Evolutionary conservation across 2,329 filamentous ascomycete genomes (phyloP).

Genomic region (Talaromyces sp.): DNA sequence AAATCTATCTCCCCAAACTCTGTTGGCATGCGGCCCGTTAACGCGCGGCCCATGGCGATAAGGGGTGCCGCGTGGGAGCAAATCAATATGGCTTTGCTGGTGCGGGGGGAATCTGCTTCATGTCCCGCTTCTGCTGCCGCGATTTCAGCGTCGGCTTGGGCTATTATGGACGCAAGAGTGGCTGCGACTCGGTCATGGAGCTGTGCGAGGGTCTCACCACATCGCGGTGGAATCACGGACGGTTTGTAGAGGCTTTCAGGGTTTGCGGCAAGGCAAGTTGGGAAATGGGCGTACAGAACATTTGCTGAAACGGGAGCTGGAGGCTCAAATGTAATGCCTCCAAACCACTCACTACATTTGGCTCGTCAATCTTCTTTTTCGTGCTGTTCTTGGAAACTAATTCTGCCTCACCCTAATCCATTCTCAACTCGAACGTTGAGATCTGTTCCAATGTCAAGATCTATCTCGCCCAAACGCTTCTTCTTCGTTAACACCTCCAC

Average conservation of each 20-base stretch:
- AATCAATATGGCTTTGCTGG: slow-evolving; percentile 61
- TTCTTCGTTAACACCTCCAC: background rate
- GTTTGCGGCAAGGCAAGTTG: slow-evolving; percentile 34
- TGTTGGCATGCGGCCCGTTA: slow-evolving; percentile 74
- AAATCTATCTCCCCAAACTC: slow-evolving; percentile 75
- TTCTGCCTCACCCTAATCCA: background rate
- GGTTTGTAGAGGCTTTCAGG: slow-evolving; percentile 73
- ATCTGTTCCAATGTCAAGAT: background rate
- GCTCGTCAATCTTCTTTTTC: background rate
- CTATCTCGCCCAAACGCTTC: background rate
- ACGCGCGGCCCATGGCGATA: slow-evolving; percentile 76
- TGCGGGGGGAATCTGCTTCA: slow-evolving; percentile 49
- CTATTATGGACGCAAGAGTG: slow-evolving; percentile 66
- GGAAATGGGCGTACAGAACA: slow-evolving; percentile 31
- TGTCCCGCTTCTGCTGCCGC: slow-evolving; percentile 34
- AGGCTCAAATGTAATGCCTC: background rate
- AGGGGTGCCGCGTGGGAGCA: slow-evolving; percentile 88
- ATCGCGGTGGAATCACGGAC: slow-evolving; percentile 65
- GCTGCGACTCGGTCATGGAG: slow-evolving; percentile 77
- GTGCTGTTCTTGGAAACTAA: too few relatives aligned
- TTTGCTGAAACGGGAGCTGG: background rate
- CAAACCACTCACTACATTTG: background rate
- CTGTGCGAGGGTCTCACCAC: slow-evolving; percentile 74
- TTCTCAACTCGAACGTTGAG: background rate
- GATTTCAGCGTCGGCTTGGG: slow-evolving; percentile 62